Evolutionary conservation across 768 basidiomycete species (phyloP), one percentile per base, ranked within the genome.

Genomic region (Russula ochroleuca): DNA sequence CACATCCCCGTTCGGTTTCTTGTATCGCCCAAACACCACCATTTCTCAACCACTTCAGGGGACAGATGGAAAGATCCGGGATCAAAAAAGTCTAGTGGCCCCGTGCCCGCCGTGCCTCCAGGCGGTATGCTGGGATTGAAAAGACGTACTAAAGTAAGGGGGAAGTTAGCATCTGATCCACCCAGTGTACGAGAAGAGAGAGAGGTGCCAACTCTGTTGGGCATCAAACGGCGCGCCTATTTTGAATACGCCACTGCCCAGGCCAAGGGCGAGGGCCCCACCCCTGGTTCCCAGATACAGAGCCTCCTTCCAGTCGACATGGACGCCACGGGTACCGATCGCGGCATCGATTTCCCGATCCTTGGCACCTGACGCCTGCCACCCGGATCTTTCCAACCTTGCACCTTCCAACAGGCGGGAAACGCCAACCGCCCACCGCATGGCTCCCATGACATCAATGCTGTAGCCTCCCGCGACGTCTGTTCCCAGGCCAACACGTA

Each of bases 391-490:
- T 33, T 73, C 72, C 37, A 77, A 71, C 11, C 77, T 74, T 40
- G 71, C 69, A 3, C 85, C 84, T 70, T 93, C 84, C 13, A 88
- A 78, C 76, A 89, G 82, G 59, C 88, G 78, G 3, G 92, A 85
- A 0, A 86, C 80, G 5, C 79, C 76, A 0, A 95, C 92, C 0
- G 90, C 85, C 55, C 85, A 83, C 53, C 94, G 79, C 94, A 94
- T 94, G 23, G 83, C 78, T 51, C 75, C 79, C 83, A 92, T 88
- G 17, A 95, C 83, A 69, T 90, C 87, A 40, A 86, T 71, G 52
- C 82, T 83, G 72, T 95, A 95, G 5, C 94, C 94, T 1, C 93
- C 94, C 2, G 91, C 91, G 49, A 95, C 77, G 67, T 96, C 94
- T 23, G 86, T 85, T 2, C 94, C 94, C 1, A 96, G 80, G 0